Percentiles rank a stretch among this genome's conserved stretches.
Evolutionary conservation across 2,329 filamentous ascomycete genomes (phyloP).

Genomic region (Cyphellophora europaea): DNA sequence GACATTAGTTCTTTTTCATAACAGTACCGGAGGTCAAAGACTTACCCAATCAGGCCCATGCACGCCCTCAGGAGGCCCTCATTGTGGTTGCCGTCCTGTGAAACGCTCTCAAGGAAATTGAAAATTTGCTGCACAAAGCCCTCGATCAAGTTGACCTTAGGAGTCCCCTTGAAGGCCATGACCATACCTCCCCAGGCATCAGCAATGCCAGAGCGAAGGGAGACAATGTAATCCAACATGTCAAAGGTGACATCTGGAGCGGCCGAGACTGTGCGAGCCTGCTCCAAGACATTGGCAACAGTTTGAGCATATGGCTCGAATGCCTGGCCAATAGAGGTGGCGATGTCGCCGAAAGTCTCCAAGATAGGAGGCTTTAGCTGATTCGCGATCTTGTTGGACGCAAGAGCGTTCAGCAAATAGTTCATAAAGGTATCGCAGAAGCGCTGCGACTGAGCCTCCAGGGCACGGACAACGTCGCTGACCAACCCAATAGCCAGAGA

Average conservation of each 20-base stretch:
- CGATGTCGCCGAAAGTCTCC: conserved; percentile 96
- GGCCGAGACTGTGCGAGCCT: conserved; percentile 75
- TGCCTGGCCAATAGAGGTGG: conserved; percentile 79
- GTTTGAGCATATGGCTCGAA: conserved; percentile 91
- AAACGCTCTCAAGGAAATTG: conserved; percentile 71
- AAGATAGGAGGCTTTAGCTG: conserved; percentile 97
- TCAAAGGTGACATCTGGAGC: conserved; percentile 77
- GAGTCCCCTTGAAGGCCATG: conserved; percentile 73
- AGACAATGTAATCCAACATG: conserved; percentile 94
- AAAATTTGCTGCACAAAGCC: conserved; percentile 81
- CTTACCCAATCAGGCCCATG: conserved; percentile 95
- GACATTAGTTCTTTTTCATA: conserved; percentile 26
- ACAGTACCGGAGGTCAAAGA: conserved; percentile 12
- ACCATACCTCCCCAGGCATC: conserved; percentile 98
- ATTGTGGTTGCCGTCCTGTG: conserved; percentile 75
- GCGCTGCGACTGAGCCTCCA: conserved; percentile 83
- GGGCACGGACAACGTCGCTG: conserved; percentile 86
- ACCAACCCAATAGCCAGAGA: conserved; percentile 96
- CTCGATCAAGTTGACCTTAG: conserved; percentile 54
- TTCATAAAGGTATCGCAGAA: conserved; percentile 99
- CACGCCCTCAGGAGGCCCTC: conserved; percentile 86
- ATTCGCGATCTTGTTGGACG: conserved; percentile 80
- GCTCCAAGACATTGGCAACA: conserved; percentile 87
- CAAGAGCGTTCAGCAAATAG: conserved; percentile 80
- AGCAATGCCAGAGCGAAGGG: conserved; percentile 93